Evolutionary conservation across 2,329 filamentous ascomycete genomes (phyloP).

Genomic region (Teratosphaeria epicoccoides): DNA sequence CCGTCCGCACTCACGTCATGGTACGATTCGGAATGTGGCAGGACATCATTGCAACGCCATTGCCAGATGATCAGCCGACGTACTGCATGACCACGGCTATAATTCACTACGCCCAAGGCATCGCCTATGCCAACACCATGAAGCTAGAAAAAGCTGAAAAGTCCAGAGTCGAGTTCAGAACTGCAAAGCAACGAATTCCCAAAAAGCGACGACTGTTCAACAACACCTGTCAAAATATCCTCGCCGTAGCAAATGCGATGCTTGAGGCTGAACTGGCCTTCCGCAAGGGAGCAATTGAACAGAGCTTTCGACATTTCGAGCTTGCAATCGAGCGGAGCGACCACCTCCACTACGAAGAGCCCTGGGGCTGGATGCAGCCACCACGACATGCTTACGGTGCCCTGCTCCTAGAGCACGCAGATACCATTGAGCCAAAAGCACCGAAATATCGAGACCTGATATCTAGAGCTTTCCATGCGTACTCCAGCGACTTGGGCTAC

Average conservation of each 20-base stretch:
- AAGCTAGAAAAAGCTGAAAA: conserved; percentile 44
- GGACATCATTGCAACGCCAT: conserved; percentile 46
- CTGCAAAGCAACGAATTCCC: conserved; percentile 44
- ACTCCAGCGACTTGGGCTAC: background rate
- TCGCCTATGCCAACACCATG: conserved; percentile 53
- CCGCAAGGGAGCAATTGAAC: background rate
- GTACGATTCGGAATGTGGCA: conserved; percentile 65
- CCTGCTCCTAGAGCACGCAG: conserved; percentile 52
- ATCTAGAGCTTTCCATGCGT: background rate
- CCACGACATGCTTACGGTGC: conserved; percentile 59
- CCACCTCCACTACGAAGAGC: conserved; percentile 56
- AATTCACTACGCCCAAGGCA: conserved; percentile 55
- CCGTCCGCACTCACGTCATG: conserved; percentile 57
- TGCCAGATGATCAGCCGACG: conserved; percentile 49
- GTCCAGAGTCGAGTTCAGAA: conserved; percentile 42
- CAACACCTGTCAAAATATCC: conserved; percentile 53
- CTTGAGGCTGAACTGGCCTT: conserved; percentile 66
- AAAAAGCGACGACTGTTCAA: conserved; percentile 56
- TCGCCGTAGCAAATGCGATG: conserved; percentile 52
- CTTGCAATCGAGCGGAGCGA: conserved; percentile 51
- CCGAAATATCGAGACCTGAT: background rate
- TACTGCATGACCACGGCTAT: conserved; percentile 63
- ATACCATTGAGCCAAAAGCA: background rate
- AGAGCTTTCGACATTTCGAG: conserved; percentile 42
- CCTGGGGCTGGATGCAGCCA: conserved; percentile 72